Evolutionary conservation across 352 stramenopile genomes (phyloP).

Genomic region (Peronospora destructor): DNA sequence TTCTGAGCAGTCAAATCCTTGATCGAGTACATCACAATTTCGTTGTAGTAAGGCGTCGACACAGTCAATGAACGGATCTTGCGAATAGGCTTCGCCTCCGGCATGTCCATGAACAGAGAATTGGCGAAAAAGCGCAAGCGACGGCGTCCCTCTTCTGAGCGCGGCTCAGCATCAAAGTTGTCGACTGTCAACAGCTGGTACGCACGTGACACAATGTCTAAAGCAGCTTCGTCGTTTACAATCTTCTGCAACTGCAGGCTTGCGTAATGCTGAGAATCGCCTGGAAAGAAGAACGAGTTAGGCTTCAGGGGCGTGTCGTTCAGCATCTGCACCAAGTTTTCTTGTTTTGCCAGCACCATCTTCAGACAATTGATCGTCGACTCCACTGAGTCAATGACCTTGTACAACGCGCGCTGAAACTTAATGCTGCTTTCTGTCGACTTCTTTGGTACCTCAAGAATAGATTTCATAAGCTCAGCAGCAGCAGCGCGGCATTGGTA

Average conservation of each 20-base stretch:
- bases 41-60: slow-evolving; percentile 80
- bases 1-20: slow-evolving; percentile 82
- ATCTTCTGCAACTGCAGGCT: slow-evolving; percentile 71
- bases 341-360: slow-evolving; percentile 75
- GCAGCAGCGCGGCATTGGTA: slow-evolving; percentile 55
- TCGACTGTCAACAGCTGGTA: slow-evolving; percentile 80
- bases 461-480: slow-evolving; percentile 78
- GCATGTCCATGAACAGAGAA: slow-evolving; percentile 87
- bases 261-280: slow-evolving; percentile 69
- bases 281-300: slow-evolving; percentile 85
- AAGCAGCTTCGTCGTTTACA: slow-evolving; percentile 68
- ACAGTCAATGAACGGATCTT: slow-evolving; percentile 78
- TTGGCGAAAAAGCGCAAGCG: slow-evolving; percentile 81
- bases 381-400: slow-evolving; percentile 78
- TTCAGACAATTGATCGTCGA: slow-evolving; percentile 76
- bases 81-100: slow-evolving; percentile 71
- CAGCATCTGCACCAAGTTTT: slow-evolving; percentile 74
- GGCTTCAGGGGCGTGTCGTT: slow-evolving; percentile 79
- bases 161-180: slow-evolving; percentile 80
- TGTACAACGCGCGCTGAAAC: slow-evolving; percentile 77
- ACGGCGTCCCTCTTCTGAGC: slow-evolving; percentile 72
- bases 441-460: slow-evolving; percentile 74
- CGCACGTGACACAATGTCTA: slow-evolving; percentile 76
- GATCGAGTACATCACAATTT: slow-evolving; percentile 86
- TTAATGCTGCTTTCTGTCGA: slow-evolving; percentile 73